Percentiles rank a stretch among this genome's conserved stretches.
These are phyloP conservation scores for Ammopiptanthus mongolicus DNA, from an alignment of 306 rosid genomes.

Conservation along the genomic window DNA sequence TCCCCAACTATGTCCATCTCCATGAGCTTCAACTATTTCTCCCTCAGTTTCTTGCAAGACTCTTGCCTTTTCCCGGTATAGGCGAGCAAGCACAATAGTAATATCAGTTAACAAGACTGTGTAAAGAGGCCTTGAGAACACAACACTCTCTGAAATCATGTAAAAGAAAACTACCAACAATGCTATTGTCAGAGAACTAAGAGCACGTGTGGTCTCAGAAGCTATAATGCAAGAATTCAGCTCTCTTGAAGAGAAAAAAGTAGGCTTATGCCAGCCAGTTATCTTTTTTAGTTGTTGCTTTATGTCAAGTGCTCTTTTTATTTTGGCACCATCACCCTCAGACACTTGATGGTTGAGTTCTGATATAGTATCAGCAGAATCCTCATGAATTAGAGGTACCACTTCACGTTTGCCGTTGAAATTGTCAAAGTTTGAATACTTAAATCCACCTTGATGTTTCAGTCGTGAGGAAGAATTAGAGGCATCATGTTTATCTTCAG, in stretches of 20 bases:
- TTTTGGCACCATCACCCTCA: background rate
- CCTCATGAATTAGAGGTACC: background rate
- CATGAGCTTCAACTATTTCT: constrained; percentile 18
- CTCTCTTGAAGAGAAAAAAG: constrained; percentile 56
- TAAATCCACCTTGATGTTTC: constrained; percentile 27
- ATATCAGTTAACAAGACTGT: constrained; percentile 57
- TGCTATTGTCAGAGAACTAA: constrained; percentile 50
- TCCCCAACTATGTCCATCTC: constrained; percentile 47
- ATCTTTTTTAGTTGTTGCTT: background rate
- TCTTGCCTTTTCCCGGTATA: constrained; percentile 31
- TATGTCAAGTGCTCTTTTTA: background rate
- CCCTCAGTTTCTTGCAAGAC: constrained; percentile 30
- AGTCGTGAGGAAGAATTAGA: background rate
- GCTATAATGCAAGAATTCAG: constrained; percentile 54
- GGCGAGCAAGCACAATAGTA: constrained; percentile 47
- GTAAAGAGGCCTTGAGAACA: constrained; percentile 62
- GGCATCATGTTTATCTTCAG: background rate
- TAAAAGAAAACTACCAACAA: constrained; percentile 49
- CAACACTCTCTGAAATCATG: constrained; percentile 35
- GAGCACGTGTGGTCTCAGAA: constrained; percentile 53
- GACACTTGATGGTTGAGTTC: background rate
- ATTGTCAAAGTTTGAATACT: constrained; percentile 6
- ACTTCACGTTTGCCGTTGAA: background rate
- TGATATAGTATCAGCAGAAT: background rate
- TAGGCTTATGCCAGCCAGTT: background rate